Percentiles rank a stretch among this genome's conserved stretches.
phyloP scores from a whole-genome alignment of 495 filamentous ascomycete species.

The Trypethelium eluteriae region DNA sequence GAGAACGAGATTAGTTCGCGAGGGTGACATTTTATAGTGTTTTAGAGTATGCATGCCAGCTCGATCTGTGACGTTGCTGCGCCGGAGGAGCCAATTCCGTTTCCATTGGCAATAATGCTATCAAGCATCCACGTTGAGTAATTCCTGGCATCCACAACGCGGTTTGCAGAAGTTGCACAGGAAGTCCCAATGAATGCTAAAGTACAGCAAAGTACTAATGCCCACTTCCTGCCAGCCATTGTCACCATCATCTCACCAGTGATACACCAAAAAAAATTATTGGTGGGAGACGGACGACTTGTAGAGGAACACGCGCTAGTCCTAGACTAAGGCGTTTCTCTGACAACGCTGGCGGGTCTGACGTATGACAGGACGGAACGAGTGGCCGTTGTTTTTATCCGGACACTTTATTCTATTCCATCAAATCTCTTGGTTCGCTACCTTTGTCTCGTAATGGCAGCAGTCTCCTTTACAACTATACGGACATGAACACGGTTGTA shows the following conservation, averaged over 20 bases:
- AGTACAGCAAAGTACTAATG: constrained; percentile 25
- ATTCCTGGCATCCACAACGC: not conserved
- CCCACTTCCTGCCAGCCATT: not conserved
- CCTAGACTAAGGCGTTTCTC: too few relatives aligned
- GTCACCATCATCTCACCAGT: not conserved
- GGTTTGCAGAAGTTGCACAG: not conserved
- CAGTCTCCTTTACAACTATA: too few relatives aligned
- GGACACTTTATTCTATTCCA: too few relatives aligned
- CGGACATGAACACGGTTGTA: too few relatives aligned
- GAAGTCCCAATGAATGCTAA: not conserved
- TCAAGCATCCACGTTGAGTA: constrained; percentile 8
- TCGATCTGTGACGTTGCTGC: constrained; percentile 1
- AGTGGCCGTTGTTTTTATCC: too few relatives aligned
- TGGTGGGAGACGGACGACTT: too few relatives aligned
- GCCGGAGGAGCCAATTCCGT: not conserved
- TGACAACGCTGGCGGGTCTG: too few relatives aligned
- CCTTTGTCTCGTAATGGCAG: too few relatives aligned
- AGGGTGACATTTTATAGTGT: not conserved
- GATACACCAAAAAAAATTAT: not conserved
- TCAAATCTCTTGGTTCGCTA: too few relatives aligned
- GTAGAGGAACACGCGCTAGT: too few relatives aligned
- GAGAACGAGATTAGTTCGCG: not conserved
- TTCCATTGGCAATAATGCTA: not conserved
- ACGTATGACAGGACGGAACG: too few relatives aligned
- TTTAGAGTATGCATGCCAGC: not conserved